phyloP scores from a whole-genome alignment of 306 rosid species.

The Gastrolobium villosum region DNA sequence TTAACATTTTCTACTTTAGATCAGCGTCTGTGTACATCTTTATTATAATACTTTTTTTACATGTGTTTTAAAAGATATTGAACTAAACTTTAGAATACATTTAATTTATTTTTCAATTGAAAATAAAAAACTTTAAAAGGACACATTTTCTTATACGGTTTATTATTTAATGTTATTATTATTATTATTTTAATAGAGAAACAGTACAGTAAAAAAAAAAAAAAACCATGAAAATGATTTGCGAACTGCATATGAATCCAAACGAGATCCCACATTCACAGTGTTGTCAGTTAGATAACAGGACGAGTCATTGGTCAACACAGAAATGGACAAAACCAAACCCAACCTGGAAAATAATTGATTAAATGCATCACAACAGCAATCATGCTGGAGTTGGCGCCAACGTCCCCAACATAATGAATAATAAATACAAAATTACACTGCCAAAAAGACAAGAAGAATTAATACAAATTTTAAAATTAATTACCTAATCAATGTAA shows the following conservation, averaged over 20 bases:
- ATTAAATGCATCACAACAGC: slow-evolving; percentile 35
- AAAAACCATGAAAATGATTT: slow-evolving; percentile 9
- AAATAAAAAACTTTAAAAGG: background rate
- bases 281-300: background rate
- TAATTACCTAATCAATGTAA: too few species aligned
- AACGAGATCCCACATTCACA: slow-evolving; percentile 4
- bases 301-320: slow-evolving; percentile 27
- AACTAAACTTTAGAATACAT: background rate
- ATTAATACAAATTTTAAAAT: too few species aligned
- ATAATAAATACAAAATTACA: slow-evolving; percentile 4
- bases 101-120: background rate
- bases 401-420: slow-evolving; percentile 7
- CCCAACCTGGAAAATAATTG: background rate
- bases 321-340: slow-evolving; percentile 34
- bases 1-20: background rate
- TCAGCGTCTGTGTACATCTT: too few species aligned
- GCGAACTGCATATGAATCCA: slow-evolving; percentile 26
- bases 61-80: background rate
- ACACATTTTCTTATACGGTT: background rate
- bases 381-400: background rate
- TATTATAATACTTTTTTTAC: too few species aligned
- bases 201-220: background rate
- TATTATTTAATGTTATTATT: background rate
- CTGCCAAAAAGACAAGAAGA: background rate
- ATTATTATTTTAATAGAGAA: background rate